Conservation (phyloP, 371 early-diverging fungal genomes). For the Rhizopus sp. region DNA sequence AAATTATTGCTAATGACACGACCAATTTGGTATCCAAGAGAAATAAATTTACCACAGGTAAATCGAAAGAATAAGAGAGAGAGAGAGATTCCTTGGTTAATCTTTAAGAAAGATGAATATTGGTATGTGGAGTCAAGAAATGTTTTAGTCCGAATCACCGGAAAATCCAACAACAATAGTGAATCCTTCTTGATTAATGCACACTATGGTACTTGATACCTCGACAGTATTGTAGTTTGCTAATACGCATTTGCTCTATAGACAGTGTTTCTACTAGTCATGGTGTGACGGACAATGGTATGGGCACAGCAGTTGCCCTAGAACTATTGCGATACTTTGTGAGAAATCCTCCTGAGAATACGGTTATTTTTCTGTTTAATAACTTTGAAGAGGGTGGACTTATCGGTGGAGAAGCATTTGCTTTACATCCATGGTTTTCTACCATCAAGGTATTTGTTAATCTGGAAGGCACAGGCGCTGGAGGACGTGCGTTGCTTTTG, state of each 20-base stretch:
- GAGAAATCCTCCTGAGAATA: slow-evolving; percentile 51
- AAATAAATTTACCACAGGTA: slow-evolving; percentile 38
- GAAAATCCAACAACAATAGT: slow-evolving; percentile 29
- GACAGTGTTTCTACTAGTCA: slow-evolving; percentile 72
- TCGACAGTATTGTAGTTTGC: neutral
- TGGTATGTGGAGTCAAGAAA: slow-evolving; percentile 55
- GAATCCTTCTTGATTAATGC: slow-evolving; percentile 50
- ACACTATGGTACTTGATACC: slow-evolving; percentile 47
- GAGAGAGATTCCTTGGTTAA: neutral
- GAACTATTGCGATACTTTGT: slow-evolving; percentile 68
- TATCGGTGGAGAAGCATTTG: slow-evolving; percentile 69
- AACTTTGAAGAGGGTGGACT: slow-evolving; percentile 84
- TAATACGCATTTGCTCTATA: slow-evolving; percentile 11
- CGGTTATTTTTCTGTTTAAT: slow-evolving; percentile 79
- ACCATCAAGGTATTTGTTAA: slow-evolving; percentile 78
- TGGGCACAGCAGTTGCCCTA: slow-evolving; percentile 70
- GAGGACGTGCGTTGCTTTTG: slow-evolving; percentile 72
- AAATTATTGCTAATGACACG: slow-evolving; percentile 47
- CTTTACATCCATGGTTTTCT: slow-evolving; percentile 73
- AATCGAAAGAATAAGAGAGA: slow-evolving; percentile 3
- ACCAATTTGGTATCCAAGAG: slow-evolving; percentile 28
- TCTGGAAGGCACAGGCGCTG: slow-evolving; percentile 76
- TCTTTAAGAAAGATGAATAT: slow-evolving; percentile 36
- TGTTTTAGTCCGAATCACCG: slow-evolving; percentile 24
- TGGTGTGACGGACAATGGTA: slow-evolving; percentile 85